phyloP scores from a whole-genome alignment of 2,329 filamentous ascomycete genomes.

The Colletotrichum sp. region DNA sequence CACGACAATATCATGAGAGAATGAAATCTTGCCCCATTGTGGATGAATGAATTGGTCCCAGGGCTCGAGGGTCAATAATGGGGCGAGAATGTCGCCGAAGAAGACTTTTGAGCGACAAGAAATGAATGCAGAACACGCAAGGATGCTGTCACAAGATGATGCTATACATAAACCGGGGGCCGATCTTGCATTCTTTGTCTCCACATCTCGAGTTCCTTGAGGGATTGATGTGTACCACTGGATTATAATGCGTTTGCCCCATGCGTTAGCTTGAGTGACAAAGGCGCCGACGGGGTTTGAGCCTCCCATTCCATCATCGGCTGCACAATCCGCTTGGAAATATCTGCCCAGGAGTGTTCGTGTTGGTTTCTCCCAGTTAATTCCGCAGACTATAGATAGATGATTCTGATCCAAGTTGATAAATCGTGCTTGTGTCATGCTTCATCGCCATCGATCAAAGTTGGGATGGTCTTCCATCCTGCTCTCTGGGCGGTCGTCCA shows the following conservation, averaged over 20 bases:
- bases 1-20: no score
- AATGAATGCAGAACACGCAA: background rate
- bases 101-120: background rate
- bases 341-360: background rate
- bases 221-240: background rate
- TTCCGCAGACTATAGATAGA: background rate
- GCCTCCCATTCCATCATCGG: background rate
- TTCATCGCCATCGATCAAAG: background rate
- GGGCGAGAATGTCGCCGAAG: background rate
- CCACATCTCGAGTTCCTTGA: background rate
- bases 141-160: background rate
- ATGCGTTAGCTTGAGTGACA: background rate
- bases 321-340: background rate
- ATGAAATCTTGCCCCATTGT: background rate
- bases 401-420: rapidly evolving
- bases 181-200: background rate
- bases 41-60: background rate
- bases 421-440: background rate
- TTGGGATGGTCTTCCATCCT: background rate
- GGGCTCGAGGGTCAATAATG: background rate
- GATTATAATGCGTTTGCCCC: background rate
- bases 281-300: background rate
- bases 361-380: background rate
- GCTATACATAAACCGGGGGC: background rate
- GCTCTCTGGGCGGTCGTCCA: background rate